Evolutionary conservation across 2,329 filamentous ascomycete genomes (phyloP), one percentile per base, ranked within the genome.

Genomic region (Onygena corvina): DNA sequence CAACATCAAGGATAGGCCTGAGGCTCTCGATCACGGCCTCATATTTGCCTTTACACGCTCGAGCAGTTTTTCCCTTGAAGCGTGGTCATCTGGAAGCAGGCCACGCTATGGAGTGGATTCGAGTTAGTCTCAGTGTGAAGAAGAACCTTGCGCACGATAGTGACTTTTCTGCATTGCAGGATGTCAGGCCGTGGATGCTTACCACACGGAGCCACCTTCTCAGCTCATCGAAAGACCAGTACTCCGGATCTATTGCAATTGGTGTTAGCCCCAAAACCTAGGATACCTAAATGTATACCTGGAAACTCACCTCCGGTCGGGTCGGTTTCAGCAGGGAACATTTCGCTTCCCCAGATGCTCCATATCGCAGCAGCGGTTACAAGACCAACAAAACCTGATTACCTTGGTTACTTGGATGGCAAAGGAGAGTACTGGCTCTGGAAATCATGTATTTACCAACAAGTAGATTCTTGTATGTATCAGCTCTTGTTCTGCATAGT

Each of bases 261-360:
- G 27, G 23, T 23, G 16, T 47, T 18, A 40, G 46, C 25, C 21
- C 18, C 20, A 42, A 9, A 18, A 34, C 35, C 25, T 52, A 52
- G 23, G 33, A 34, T 20, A 38, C 5, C 25, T 14, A 9, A 23
- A n/a, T 33, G 7, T 12, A 14, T 9, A 21, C 27, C 25, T 4
- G 25, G 61, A 64, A 73, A 69, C 34, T 71, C 79, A 71, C 86
- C 76, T 52, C 88, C 88, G 23, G 72, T 85, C n/a, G 89, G 87
- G 62, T 94, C 88, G 44, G 72, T 53, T 56, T 80, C 72, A 2
- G 76, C 66, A 0, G 89, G 89, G 60, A 95, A 94, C 60, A 95
- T 76, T 54, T 90, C 86, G 48, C 79, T 76, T 50, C 87, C 87
- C 81, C 84, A 93, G 58, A 95, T 90, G 14, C 79, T 77, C 83